These are phyloP conservation scores for Raffaelea albimanens DNA, from an alignment of 2,329 filamentous ascomycete species.

Conservation along the genomic window DNA sequence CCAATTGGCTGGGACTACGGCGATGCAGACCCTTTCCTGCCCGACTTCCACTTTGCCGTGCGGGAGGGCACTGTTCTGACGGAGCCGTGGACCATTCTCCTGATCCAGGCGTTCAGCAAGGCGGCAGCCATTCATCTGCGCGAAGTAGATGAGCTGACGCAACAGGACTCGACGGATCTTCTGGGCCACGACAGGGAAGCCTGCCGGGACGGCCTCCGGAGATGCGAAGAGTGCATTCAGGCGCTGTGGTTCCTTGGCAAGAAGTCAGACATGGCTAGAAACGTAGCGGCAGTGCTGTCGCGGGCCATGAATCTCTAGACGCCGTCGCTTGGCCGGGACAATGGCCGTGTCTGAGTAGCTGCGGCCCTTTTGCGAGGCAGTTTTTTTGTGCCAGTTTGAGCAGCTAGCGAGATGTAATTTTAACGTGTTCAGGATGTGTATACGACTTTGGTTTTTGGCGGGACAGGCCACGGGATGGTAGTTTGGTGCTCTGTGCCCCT, in stretches of 20 bases:
- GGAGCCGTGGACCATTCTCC: slow-evolving; percentile 49
- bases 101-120: slow-evolving; percentile 43
- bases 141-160: slow-evolving; percentile 19
- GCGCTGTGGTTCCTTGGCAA: slow-evolving; percentile 45
- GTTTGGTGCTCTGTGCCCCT: no score
- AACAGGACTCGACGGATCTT: slow-evolving; percentile 16
- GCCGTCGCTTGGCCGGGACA: no score
- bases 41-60: slow-evolving; percentile 42
- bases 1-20: slow-evolving; percentile 8
- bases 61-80: slow-evolving; percentile 47
- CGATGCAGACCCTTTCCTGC: slow-evolving; percentile 15
- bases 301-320: slow-evolving; percentile 48
- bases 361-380: no score
- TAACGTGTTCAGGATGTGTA: no score
- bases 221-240: slow-evolving; percentile 38
- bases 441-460: no score
- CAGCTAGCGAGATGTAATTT: no score
- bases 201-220: slow-evolving; percentile 20
- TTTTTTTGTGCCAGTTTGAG: no score
- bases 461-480: no score
- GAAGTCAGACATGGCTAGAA: slow-evolving; percentile 38
- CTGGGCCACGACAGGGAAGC: slow-evolving; percentile 14
- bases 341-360: no score
- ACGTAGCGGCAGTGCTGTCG: slow-evolving; percentile 48
- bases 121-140: slow-evolving; percentile 30